Evolutionary conservation across 257 asterid species (phyloP).

Genomic region (Eucommia ulmoides): DNA sequence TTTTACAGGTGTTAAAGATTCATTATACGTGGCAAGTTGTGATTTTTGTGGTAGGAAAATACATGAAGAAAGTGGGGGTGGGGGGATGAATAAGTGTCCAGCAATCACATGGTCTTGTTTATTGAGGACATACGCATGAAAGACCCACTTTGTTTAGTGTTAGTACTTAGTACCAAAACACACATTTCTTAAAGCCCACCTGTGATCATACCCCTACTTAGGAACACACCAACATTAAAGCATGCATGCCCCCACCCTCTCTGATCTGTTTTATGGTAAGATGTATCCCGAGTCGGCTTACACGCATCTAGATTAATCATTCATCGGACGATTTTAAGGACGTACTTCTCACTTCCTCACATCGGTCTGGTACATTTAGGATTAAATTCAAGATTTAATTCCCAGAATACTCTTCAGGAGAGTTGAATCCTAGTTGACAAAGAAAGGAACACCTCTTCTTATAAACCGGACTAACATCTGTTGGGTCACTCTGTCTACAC

Average conservation of each 20-base stretch:
- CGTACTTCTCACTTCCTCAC: too few relatives aligned
- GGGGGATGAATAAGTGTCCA: conserved; percentile 10
- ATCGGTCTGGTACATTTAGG: too few relatives aligned
- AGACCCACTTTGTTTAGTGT: conserved; percentile 25
- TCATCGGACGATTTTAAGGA: too few relatives aligned
- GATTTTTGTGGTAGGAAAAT: background rate
- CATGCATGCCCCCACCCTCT: background rate
- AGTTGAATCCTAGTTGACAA: too few relatives aligned
- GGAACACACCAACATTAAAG: conserved; percentile 5
- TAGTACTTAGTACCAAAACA: conserved; percentile 21
- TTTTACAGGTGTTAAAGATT: background rate
- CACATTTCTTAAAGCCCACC: conserved; percentile 11
- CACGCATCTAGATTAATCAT: too few relatives aligned
- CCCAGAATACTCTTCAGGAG: too few relatives aligned
- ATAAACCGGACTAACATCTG: too few relatives aligned
- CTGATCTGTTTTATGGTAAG: too few relatives aligned
- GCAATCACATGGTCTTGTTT: conserved; percentile 29
- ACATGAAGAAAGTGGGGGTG: background rate
- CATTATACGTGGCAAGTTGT: background rate
- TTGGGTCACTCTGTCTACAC: too few relatives aligned
- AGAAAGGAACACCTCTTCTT: too few relatives aligned
- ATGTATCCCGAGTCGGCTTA: too few relatives aligned
- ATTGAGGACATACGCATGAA: conserved; percentile 21
- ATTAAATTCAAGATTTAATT: too few relatives aligned
- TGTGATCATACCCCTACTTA: conserved; percentile 13